Evolutionary conservation across 2,329 filamentous ascomycete species (phyloP), one percentile per base, ranked within the genome.

Genomic region (Camptophora hylomeconis): DNA sequence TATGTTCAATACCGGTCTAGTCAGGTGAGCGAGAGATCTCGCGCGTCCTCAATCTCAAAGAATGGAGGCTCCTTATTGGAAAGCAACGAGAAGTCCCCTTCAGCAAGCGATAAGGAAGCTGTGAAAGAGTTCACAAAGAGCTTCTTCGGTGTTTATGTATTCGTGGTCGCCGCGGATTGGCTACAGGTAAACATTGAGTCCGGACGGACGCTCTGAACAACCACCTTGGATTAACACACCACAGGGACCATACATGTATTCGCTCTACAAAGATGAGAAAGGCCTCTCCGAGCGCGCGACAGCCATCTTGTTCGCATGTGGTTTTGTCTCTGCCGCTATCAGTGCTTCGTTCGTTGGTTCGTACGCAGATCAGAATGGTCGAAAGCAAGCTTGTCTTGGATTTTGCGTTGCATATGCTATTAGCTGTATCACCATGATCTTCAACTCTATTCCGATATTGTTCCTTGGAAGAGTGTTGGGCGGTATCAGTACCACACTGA

Each of bases 401-500:
- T 34, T 15, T 9, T 34, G 32, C 18, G 17, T 17, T 5, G 5
- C 12, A 6, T 26, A 26, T 11, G 15, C 24, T 12, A 16, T 16
- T 7, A 45, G 45, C 32, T 44, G 49, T 13, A 42, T 47, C 7
- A 52, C 44, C 11, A 38, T 44, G 13, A 44, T 34, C 3, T 43
- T 37, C 27, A 51, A 60, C 15, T 51, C 56, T 33, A 51, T 63
- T 9, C 46, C 46, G 8, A 15, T 68, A 7, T 51, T 75, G 4
- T 63, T 71, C 30, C 31, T 57, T 1, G 70, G 70, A 8, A 56
- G 70, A 26, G 46, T 66, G 1, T 55, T 72, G 3, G 67, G 66
- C 13, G 70, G 70, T 0, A 35, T 73, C 24, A 63, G 60, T 16
- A 67, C 67, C 18, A 70, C 66, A 15, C 47, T 74, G 21, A 54